Evolutionary conservation across 345 rosid species (phyloP).

Genomic region (Rhodamnia argentea): DNA sequence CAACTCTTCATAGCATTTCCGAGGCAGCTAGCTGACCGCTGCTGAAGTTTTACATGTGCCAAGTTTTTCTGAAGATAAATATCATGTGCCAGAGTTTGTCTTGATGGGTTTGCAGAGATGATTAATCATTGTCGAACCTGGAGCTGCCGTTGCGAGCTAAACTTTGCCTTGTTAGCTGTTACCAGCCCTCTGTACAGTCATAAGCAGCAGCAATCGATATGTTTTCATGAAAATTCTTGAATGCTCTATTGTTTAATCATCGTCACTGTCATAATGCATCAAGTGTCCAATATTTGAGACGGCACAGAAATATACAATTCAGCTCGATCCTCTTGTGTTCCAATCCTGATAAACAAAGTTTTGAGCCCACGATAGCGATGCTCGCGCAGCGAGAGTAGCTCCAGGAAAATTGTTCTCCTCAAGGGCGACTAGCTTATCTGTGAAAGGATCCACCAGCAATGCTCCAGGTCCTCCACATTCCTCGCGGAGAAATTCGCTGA

Average conservation of each 20-base stretch:
- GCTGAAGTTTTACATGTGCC: background rate
- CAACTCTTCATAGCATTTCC: constrained; percentile 75
- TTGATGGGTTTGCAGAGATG: background rate
- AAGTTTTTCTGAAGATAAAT: background rate
- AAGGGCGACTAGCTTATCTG: constrained; percentile 21
- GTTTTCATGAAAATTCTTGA: background rate
- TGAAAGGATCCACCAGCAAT: constrained; percentile 34
- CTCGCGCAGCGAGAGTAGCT: constrained; percentile 26
- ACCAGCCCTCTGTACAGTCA: constrained; percentile 35
- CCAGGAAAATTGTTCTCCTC: constrained; percentile 33
- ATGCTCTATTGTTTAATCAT: background rate
- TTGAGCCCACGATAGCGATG: constrained; percentile 35
- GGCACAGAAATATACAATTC: background rate
- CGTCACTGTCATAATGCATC: background rate
- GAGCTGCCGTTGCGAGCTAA: background rate
- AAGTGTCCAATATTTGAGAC: background rate
- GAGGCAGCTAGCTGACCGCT: constrained; percentile 46
- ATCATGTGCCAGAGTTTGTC: background rate
- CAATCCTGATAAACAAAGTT: constrained; percentile 27
- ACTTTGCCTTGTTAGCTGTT: background rate
- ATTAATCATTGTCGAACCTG: background rate
- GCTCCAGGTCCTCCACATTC: constrained; percentile 43
- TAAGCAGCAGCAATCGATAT: constrained; percentile 10
- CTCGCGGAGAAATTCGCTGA: constrained; percentile 25
- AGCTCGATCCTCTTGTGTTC: constrained; percentile 14